Conservation (phyloP, 148 eudicot species). For the Agrostemma githago region DNA sequence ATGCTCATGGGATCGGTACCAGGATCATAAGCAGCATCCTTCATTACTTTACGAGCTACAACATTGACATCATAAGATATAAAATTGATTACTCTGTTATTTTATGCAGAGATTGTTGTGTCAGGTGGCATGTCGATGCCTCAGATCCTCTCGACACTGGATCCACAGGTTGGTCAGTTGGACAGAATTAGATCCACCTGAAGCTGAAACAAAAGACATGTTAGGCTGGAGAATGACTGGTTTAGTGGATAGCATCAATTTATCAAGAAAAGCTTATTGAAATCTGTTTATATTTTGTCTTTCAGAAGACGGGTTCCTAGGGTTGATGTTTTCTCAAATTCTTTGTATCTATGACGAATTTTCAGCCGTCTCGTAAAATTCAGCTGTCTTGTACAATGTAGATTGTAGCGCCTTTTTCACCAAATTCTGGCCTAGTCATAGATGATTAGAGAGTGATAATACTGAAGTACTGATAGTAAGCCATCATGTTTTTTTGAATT, state of each 20-base stretch:
- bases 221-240: conserved; percentile 22
- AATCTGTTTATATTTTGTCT: conserved; percentile 20
- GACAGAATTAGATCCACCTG: conserved; percentile 60
- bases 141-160: conserved; percentile 68
- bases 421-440: background rate
- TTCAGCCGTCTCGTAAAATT: conserved; percentile 22
- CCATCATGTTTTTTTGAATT: no score
- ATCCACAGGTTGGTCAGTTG: conserved; percentile 39
- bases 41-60: no score
- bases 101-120: conserved; percentile 77
- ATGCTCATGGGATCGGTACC: no score
- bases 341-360: conserved; percentile 2
- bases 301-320: conserved; percentile 16
- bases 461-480: no score
- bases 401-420: conserved; percentile 13
- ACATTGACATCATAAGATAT: background rate
- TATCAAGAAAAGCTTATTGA: conserved; percentile 12
- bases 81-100: background rate
- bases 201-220: conserved; percentile 36
- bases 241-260: conserved; percentile 19
- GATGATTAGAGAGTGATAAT: background rate
- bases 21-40: no score
- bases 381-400: conserved; percentile 26
- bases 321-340: conserved; percentile 5
- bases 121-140: conserved; percentile 99